Base-by-base conservation (phyloP, 495 filamentous ascomycete species). In the Bacidia rubella region DNA sequence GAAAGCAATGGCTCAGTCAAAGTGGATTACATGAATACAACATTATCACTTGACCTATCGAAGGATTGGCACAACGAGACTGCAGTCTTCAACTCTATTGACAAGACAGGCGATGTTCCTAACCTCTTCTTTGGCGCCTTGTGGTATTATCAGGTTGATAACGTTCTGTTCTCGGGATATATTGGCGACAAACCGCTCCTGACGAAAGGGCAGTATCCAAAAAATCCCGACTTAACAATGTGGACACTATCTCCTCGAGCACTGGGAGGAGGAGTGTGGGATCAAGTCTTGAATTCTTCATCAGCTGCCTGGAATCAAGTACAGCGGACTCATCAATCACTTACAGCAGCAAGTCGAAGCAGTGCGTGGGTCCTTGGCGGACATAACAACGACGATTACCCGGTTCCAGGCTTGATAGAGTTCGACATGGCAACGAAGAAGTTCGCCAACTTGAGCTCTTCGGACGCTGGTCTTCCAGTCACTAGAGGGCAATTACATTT, bases 71-170 rank as follows among this genome's bases (percentile, higher is more conserved):
- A 7, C 5, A 44, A 44, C 20, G 9, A 7, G 5, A 44, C 9
- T 44, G 41, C 20, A 9, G 19, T 7, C 15, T 17, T 44, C 15
- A 17, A 7, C 5, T 44, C 41, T 20, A 44, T 22, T 5, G 5
- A n/a, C 7, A 44, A 44, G 41, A 7, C 41, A 44, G 7, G 5
- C 15, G 15, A 9, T 22, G 15, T 17, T 5, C 15, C 41, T 44
- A 5, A 22, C 9, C 9, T 5, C 41, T 9, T 44, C 22, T 35
- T 3, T 11, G 50, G 3, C 49, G 42, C 0, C 19, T 17, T 44
- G 41, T 60, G 3, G 56, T 49, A 55, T 26, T 49, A 2, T 58
- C 57, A 26, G 44, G 43, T 20, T 54, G 50, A 2, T 42, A 60
- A 21, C 44, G 26, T 32, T 12, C 25, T 19, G 47, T 21, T 15